Base-by-base conservation (phyloP, 495 filamentous ascomycete species). In the Trypethelium eluteriae region DNA sequence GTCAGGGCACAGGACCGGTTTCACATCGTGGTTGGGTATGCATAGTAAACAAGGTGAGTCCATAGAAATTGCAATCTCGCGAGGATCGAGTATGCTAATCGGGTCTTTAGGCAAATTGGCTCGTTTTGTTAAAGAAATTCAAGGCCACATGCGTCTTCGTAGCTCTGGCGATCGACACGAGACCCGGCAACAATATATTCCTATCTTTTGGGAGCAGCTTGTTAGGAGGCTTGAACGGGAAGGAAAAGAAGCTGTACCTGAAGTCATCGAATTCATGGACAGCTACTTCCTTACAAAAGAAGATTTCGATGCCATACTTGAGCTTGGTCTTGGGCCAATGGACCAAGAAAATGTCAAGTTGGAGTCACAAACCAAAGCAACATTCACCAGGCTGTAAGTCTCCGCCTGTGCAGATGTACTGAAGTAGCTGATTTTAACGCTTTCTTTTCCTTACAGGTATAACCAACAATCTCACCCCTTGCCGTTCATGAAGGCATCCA, bases 201-300 rank as follows among this genome's bases (percentile, higher is more conserved):
- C 94, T 7, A 77, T 91, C 2, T 79, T 99, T n/a, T 97, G 92
- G 89, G 82, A 89, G 61, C 82, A 85, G 70, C 78, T 92, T n/a
- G 81, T 96, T 66, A 85, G 86, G 62, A 83, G 83, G 50, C 64
- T 79, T 6, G 39, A 72, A 62, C n/a, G 32, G 2, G 72, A 77
- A 14, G 77, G 77, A 39, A 79, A 78, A 49, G 76, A 78, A 16
- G 69, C 70, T 62, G 76, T 78, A 25, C 70, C 71, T 3, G 75
- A 79, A 25, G 68, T 79, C 35, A 96, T 97, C 72, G 83, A 92
- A 39, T 80, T 96, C 53, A 96, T 99, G 94, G 94, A 99, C 72
- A 89, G 87, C 75, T 99, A 99, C 76, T 99, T 88, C 77, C 82
- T 99, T n/a, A 98, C 94, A 0, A 86, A 86, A 65, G 94, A 98